These are phyloP conservation scores for Neurospora tetrasperma DNA, from an alignment of 495 filamentous ascomycete species.

Conservation along the genomic window DNA sequence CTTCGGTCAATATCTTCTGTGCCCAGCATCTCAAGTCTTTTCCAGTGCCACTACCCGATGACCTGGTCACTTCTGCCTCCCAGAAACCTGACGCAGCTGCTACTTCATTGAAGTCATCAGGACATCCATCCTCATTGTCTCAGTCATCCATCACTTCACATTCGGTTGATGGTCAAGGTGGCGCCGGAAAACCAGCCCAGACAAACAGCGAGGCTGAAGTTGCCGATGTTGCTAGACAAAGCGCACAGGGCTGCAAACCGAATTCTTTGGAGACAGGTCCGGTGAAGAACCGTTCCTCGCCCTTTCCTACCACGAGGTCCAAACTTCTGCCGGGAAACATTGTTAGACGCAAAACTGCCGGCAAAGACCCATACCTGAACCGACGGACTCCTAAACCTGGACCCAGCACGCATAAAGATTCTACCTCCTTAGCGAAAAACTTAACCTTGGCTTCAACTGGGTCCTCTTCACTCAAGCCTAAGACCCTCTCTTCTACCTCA, in stretches of 20 bases:
- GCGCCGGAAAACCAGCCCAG: not conserved
- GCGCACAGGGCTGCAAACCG: not conserved
- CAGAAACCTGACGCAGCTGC: not conserved
- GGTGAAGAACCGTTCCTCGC: not conserved
- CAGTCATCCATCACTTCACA: not conserved
- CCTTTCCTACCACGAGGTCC: not conserved
- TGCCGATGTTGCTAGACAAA: not conserved
- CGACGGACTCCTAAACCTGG: conserved; percentile 6
- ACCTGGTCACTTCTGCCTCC: not conserved
- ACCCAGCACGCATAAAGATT: not conserved
- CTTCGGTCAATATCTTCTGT: not conserved
- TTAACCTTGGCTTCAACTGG: not conserved
- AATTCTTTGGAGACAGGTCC: not conserved
- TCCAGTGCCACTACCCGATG: not conserved
- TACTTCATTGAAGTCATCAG: not conserved
- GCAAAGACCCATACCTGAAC: not conserved
- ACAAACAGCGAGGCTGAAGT: not conserved
- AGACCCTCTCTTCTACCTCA: not conserved
- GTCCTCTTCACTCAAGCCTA: not conserved
- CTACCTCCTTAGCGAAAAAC: not conserved
- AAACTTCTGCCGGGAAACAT: not conserved
- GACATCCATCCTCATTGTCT: not conserved
- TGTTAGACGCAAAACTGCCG: not conserved
- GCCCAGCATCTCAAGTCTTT: not conserved
- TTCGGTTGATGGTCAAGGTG: not conserved